Conservation (phyloP, 2,329 filamentous ascomycete species). For the Fusarium metavorans region DNA sequence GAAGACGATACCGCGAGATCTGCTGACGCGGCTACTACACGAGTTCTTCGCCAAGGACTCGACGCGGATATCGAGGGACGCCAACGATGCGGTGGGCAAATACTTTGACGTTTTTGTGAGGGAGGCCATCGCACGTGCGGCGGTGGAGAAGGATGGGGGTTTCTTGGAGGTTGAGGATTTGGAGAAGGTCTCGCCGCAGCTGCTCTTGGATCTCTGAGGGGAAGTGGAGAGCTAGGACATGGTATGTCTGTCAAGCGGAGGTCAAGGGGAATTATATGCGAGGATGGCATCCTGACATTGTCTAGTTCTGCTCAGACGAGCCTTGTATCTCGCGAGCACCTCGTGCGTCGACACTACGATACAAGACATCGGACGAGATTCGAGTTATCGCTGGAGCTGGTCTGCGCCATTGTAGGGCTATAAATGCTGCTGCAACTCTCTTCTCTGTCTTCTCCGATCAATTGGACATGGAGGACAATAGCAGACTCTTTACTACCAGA, state of each 20-base stretch:
- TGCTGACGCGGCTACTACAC: conserved; percentile 82
- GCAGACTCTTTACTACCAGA: background rate
- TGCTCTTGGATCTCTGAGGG: conserved; percentile 83
- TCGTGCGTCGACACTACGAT: background rate
- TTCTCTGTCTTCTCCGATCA: background rate
- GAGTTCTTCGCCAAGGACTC: conserved; percentile 80
- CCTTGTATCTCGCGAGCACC: background rate
- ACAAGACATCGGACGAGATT: background rate
- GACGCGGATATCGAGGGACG: conserved; percentile 81
- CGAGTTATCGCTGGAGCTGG: background rate
- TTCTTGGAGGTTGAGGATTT: conserved; percentile 91
- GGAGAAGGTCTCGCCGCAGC: conserved; percentile 86
- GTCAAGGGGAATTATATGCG: background rate
- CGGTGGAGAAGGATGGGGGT: conserved; percentile 75
- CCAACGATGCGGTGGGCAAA: conserved; percentile 80
- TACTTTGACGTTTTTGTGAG: conserved; percentile 93
- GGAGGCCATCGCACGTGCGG: conserved; percentile 85
- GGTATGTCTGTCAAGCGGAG: background rate
- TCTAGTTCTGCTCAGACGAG: background rate
- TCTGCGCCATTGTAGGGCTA: background rate
- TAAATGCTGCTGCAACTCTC: background rate
- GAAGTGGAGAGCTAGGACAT: background rate
- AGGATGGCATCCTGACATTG: background rate
- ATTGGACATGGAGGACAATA: background rate
- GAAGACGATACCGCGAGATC: conserved; percentile 74